phyloP scores from a whole-genome alignment of 306 rosid species.

The Malus asiatica region DNA sequence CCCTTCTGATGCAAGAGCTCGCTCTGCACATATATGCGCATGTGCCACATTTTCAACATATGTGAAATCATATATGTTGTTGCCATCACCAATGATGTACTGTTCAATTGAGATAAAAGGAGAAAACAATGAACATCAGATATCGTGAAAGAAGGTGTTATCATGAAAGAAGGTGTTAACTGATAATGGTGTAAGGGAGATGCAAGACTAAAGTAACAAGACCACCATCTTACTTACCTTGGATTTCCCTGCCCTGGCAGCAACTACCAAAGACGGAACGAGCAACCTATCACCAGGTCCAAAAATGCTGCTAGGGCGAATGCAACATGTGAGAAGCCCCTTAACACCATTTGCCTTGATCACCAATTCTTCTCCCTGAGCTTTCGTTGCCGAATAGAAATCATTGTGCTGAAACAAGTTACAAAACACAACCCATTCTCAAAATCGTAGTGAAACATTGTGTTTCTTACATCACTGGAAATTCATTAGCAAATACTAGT shows the following conservation, averaged over 20 bases:
- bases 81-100: constrained; percentile 93
- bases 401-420: constrained; percentile 68
- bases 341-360: constrained; percentile 67
- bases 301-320: constrained; percentile 93
- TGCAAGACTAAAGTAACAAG: background rate
- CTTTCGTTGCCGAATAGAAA: constrained; percentile 86
- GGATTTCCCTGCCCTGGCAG: constrained; percentile 85
- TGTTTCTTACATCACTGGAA: background rate
- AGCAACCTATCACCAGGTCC: constrained; percentile 90
- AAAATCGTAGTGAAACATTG: background rate
- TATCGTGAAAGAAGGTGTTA: background rate
- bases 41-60: constrained; percentile 96
- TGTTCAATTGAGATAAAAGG: constrained; percentile 32
- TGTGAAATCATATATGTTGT: constrained; percentile 77
- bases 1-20: constrained; percentile 72
- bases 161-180: background rate
- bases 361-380: constrained; percentile 77
- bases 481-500: background rate
- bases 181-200: background rate
- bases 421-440: background rate
- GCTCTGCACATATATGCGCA: constrained; percentile 89
- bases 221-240: constrained; percentile 45
- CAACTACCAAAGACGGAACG: constrained; percentile 68
- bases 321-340: constrained; percentile 86
- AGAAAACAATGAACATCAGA: constrained; percentile 9